Conservation (phyloP, 2,329 filamentous ascomycete genomes). For the Curvularia spicifera region DNA sequence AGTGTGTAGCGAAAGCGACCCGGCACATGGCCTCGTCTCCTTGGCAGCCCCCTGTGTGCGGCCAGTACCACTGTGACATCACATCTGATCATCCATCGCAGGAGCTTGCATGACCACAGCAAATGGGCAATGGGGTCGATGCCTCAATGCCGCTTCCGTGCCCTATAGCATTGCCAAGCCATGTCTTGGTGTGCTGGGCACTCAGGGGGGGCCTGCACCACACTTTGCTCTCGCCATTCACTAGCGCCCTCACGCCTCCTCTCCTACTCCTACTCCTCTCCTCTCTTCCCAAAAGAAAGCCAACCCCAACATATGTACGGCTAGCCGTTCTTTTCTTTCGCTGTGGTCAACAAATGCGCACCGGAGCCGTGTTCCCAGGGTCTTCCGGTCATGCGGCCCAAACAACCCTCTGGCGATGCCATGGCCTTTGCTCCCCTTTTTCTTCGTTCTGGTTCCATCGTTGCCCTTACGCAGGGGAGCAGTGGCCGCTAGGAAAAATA, state of each 20-base stretch:
- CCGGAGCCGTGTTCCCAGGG: not conserved
- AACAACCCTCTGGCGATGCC: not conserved
- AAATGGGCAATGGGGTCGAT: conserved; percentile 22
- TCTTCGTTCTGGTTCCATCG: not conserved
- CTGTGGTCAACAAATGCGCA: not conserved
- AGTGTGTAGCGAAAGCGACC: not conserved
- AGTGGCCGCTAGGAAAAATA: conserved; percentile 24
- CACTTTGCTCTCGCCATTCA: conserved; percentile 2
- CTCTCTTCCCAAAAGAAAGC: not conserved
- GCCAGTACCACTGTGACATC: not conserved
- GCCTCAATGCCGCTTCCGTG: conserved; percentile 19
- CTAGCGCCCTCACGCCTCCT: conserved; percentile 9
- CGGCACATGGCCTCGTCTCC: not conserved
- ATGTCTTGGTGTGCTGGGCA: conserved; percentile 9
- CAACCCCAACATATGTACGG: conserved; percentile 8
- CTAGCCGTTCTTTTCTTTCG: conserved; percentile 5
- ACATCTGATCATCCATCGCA: not conserved
- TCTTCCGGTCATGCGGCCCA: too few species aligned
- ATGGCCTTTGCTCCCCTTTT: conserved; percentile 13
- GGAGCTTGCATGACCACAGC: not conserved
- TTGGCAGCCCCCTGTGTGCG: not conserved
- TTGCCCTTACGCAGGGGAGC: not conserved
- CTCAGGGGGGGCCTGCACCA: conserved; percentile 13
- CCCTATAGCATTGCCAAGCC: conserved; percentile 22
- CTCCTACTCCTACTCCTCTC: not conserved